These are phyloP conservation scores for Solanum hybrid DNA, from an alignment of 305 asterid genomes.

Conservation along the genomic window DNA sequence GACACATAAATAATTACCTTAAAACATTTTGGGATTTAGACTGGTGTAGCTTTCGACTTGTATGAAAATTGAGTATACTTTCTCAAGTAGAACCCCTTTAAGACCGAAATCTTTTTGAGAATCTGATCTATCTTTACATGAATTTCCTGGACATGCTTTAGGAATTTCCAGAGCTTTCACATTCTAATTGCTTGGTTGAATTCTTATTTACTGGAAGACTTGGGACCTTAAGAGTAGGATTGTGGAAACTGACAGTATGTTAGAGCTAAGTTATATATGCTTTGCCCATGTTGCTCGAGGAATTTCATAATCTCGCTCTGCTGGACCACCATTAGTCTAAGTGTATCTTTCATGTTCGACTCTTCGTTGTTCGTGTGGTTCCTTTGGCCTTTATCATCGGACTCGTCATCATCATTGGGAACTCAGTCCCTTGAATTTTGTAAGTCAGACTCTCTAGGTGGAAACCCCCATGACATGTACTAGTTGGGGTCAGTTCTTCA, in stretches of 20 bases:
- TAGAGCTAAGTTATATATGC: too few species aligned
- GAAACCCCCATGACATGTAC: background rate
- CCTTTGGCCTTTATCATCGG: background rate
- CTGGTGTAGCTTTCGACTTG: background rate
- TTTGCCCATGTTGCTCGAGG: background rate
- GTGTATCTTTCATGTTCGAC: background rate
- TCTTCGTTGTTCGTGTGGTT: background rate
- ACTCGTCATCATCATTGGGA: background rate
- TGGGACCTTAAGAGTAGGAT: background rate
- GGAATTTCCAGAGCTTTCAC: background rate
- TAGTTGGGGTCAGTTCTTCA: background rate
- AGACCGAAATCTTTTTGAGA: background rate
- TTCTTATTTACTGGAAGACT: background rate
- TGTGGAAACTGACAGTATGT: background rate
- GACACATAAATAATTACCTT: background rate
- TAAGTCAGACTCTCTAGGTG: background rate
- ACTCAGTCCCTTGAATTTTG: background rate
- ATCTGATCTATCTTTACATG: background rate
- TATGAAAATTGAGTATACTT: background rate
- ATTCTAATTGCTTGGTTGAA: background rate
- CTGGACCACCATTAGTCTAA: background rate
- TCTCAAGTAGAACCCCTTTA: background rate
- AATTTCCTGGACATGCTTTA: background rate
- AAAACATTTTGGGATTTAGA: background rate
- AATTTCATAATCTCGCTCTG: background rate